phyloP scores from a whole-genome alignment of 139 green algal species.

The Chlamydomonas sp. region DNA sequence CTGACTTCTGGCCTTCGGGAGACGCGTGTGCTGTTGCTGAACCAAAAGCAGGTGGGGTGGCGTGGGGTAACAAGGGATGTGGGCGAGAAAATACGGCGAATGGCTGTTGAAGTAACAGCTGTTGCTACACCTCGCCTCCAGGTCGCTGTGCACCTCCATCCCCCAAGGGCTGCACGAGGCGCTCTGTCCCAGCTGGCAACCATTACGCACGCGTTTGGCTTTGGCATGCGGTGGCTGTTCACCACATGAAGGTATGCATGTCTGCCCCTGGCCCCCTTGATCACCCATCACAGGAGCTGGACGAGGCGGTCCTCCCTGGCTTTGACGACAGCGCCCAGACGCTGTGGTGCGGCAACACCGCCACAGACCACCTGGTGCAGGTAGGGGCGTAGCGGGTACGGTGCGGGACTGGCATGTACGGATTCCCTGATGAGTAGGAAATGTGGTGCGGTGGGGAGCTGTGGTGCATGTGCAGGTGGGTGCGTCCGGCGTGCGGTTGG shows the following conservation, averaged over 20 bases:
- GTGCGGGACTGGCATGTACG: not conserved
- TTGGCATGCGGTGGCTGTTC: not conserved
- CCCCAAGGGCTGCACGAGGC: too few relatives aligned
- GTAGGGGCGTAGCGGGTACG: constrained; percentile 32
- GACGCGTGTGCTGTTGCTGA: too few relatives aligned
- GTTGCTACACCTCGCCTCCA: too few relatives aligned
- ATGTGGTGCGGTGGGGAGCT: not conserved
- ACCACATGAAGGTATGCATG: not conserved
- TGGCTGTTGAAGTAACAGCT: too few relatives aligned
- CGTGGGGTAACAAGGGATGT: too few relatives aligned
- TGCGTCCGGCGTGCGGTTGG: too few relatives aligned
- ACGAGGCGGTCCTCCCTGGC: constrained; percentile 83
- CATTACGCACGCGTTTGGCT: too few relatives aligned
- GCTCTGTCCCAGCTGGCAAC: too few relatives aligned
- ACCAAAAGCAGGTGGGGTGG: too few relatives aligned
- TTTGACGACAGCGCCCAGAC: constrained; percentile 87
- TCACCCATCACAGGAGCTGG: constrained; percentile 69
- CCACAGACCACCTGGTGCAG: constrained; percentile 86
- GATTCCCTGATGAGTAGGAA: not conserved
- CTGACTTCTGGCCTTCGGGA: too few relatives aligned
- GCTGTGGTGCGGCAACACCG: constrained; percentile 86
- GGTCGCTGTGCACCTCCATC: too few relatives aligned
- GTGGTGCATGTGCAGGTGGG: not conserved
- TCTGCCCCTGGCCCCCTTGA: constrained; percentile 5
- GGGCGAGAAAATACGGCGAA: too few relatives aligned